Percentiles rank a stretch among this genome's conserved stretches.
These are phyloP conservation scores for Syzygium malaccense DNA, from an alignment of 441 rosid genomes.

Conservation along the genomic window DNA sequence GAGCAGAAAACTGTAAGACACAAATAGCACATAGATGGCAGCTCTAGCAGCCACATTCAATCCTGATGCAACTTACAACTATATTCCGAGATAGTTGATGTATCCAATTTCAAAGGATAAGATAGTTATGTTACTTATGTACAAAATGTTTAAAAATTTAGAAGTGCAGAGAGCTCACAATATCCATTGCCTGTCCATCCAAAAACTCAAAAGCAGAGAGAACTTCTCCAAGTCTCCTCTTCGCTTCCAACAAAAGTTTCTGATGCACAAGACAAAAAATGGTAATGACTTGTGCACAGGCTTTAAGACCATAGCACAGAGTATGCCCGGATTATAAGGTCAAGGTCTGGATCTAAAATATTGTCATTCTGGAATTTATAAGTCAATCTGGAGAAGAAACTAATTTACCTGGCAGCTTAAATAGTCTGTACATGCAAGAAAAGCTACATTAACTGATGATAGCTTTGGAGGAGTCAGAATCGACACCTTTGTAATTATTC, in stretches of 20 bases:
- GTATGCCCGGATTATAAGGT: not conserved
- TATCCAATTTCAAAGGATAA: not conserved
- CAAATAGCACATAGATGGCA: not conserved
- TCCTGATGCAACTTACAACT: not conserved
- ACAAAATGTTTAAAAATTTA: not conserved
- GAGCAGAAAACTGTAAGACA: not conserved
- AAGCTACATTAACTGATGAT: slow-evolving; percentile 79
- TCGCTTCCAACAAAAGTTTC: slow-evolving; percentile 86
- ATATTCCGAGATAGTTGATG: not conserved
- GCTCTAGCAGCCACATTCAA: not conserved
- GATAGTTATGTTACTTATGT: not conserved
- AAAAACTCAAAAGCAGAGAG: slow-evolving; percentile 87
- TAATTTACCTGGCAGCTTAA: slow-evolving; percentile 75
- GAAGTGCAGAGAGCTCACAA: slow-evolving; percentile 36
- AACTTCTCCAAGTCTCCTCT: slow-evolving; percentile 86
- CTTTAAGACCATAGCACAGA: not conserved
- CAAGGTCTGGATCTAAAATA: not conserved
- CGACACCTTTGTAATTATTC: slow-evolving; percentile 90
- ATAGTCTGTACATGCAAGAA: slow-evolving; percentile 83
- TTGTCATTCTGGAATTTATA: not conserved
- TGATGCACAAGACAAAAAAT: slow-evolving; percentile 16
- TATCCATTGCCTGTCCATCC: slow-evolving; percentile 67
- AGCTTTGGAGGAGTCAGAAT: slow-evolving; percentile 78
- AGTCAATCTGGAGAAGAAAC: not conserved
- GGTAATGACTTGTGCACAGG: not conserved